Evolutionary conservation across 2,329 filamentous ascomycete species (phyloP).

Genomic region (Claviceps purpurea): DNA sequence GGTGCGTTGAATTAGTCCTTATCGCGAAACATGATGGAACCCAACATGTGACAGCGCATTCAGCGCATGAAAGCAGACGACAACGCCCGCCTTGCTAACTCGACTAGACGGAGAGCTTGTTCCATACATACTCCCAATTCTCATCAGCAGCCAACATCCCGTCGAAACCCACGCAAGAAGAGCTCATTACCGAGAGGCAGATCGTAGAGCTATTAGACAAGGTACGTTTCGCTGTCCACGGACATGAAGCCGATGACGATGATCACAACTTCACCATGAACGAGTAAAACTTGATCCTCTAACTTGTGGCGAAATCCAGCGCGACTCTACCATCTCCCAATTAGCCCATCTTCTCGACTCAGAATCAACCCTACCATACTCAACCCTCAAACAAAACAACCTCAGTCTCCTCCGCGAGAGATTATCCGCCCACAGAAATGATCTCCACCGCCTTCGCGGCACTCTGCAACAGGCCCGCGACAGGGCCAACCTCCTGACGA

Average conservation of each 20-base stretch:
- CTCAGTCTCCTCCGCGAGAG: constrained; percentile 84
- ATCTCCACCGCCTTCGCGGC: constrained; percentile 61
- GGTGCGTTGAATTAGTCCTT: constrained; percentile 33
- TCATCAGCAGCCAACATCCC: constrained; percentile 67
- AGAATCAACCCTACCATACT: constrained; percentile 73
- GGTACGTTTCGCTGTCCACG: constrained; percentile 20
- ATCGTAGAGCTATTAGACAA: constrained; percentile 75
- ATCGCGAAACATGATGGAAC: background rate
- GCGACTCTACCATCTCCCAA: constrained; percentile 68
- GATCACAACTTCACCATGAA: background rate
- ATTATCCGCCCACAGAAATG: constrained; percentile 71
- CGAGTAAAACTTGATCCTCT: background rate
- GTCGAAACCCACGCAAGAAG: constrained; percentile 72
- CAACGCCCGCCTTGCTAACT: background rate
- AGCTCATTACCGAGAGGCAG: constrained; percentile 64
- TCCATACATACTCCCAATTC: constrained; percentile 85
- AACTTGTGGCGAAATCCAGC: constrained; percentile 33
- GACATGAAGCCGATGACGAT: background rate
- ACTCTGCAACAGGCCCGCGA: constrained; percentile 68
- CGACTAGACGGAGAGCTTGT: constrained; percentile 64
- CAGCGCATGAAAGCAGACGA: background rate
- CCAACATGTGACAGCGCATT: background rate
- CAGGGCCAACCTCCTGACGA: constrained; percentile 78
- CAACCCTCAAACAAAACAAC: constrained; percentile 94
- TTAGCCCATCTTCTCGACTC: constrained; percentile 85